Conservation (phyloP, 2,329 filamentous ascomycete genomes). For the Colletotrichum viniferum region DNA sequence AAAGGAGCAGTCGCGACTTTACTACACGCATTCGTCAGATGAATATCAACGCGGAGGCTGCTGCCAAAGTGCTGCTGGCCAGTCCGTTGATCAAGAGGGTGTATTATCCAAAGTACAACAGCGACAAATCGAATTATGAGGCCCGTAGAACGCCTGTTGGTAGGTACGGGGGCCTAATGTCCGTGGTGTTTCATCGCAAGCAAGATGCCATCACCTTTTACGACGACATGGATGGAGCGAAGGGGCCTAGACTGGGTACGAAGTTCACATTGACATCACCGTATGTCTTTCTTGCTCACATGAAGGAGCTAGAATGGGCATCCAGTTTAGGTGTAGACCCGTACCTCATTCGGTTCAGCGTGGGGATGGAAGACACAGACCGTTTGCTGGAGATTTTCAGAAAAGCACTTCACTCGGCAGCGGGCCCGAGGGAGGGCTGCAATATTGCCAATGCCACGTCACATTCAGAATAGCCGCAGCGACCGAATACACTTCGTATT, state of each 20-base stretch:
- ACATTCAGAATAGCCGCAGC: background rate
- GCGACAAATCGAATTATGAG: slow-evolving; percentile 77
- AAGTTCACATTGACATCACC: slow-evolving; percentile 95
- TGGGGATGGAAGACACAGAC: slow-evolving; percentile 81
- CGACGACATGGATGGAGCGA: slow-evolving; percentile 83
- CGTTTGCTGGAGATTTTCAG: slow-evolving; percentile 48
- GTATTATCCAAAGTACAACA: slow-evolving; percentile 83
- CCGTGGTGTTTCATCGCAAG: slow-evolving; percentile 75
- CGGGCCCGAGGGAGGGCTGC: rapidly evolving
- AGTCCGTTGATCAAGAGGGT: slow-evolving; percentile 73
- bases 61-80: slow-evolving; percentile 71
- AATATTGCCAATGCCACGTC: rapidly evolving
- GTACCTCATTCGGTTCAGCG: slow-evolving; percentile 82
- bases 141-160: slow-evolving; percentile 73
- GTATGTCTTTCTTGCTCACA: slow-evolving; percentile 91
- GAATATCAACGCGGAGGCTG: slow-evolving; percentile 82
- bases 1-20: slow-evolving; percentile 95
- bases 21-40: slow-evolving; percentile 80
- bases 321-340: slow-evolving; percentile 79
- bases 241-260: slow-evolving; percentile 92
- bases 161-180: slow-evolving; percentile 89
- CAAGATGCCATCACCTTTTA: slow-evolving; percentile 81
- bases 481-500: background rate
- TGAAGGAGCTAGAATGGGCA: slow-evolving; percentile 87
- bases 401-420: background rate